Evolutionary conservation across 148 eudicot genomes (phyloP), one percentile per base, ranked within the genome.

Genomic region (Rhododendron henanense): DNA sequence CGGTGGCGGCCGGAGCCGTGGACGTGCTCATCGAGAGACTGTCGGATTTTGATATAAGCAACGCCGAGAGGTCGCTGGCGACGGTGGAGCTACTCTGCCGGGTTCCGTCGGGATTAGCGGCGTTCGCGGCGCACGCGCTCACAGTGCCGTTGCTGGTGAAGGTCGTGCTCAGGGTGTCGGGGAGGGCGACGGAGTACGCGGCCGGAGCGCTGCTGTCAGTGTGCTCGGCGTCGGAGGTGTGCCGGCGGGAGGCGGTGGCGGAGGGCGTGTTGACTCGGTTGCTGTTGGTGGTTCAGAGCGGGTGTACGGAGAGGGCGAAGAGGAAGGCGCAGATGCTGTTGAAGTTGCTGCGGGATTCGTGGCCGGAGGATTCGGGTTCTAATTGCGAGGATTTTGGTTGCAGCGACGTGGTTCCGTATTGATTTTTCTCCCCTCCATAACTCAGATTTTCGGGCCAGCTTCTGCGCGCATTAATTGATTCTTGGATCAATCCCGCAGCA

Each of bases 181-280:
- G 94, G 5, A 89, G 98, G 3, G 98, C 99, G 51, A 96, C 99
- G 10, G 99, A 96, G 87, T 92, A 94, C 87, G 98, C 98, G 0
- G 94, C 96, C 41, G 99, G 99, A 15, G 91, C 96, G 50, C 86
- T 96, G 84, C 69, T 96, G 77, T 78, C 95, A 82, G 88, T 96
- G n/a, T 94, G 98, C 80, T 88, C 93, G 23, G 85, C 88, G 23
- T 87, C 95, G 84, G 99, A 96, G 87, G 84, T 79, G 86, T 86
- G 89, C 48, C 93, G 91, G 82, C 84, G 86, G 1, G 98, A 94
- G 61, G 94, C 98, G 85, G 99, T 92, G 88, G 93, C 88, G 75
- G 98, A 96, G 2, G 99, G 98, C 35, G 93, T 92, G 78, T 83
- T 95, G 92, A 91, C 94, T 33, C 95, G 92, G 90, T 16, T 95